These are phyloP conservation scores for Mycena crocata DNA, from an alignment of 768 basidiomycete genomes.

Conservation along the genomic window DNA sequence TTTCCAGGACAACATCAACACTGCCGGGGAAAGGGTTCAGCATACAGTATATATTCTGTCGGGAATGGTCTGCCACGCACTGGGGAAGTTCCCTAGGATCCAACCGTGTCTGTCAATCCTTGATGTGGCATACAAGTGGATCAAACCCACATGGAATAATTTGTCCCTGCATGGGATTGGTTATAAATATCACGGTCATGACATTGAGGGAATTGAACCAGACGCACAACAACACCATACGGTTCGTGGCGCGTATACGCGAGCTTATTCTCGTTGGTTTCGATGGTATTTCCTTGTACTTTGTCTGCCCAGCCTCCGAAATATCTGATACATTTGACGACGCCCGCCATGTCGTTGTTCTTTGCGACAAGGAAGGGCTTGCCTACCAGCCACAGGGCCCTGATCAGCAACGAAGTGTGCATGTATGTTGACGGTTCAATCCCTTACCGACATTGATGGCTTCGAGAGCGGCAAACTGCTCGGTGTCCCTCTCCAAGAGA, in stretches of 20 bases:
- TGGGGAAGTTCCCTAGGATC: slow-evolving; percentile 77
- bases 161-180: slow-evolving; percentile 43
- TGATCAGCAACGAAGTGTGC: not conserved
- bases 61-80: slow-evolving; percentile 38
- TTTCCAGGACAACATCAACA: slow-evolving; percentile 44
- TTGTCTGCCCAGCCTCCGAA: slow-evolving; percentile 87
- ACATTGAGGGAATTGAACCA: not conserved
- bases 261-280: slow-evolving; percentile 58
- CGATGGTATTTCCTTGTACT: slow-evolving; percentile 70
- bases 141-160: slow-evolving; percentile 52
- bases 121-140: not conserved
- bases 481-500: slow-evolving; percentile 60
- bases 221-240: slow-evolving; percentile 57
- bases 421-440: not conserved
- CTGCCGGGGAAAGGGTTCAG: slow-evolving; percentile 7
- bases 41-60: not conserved
- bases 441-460: slow-evolving; percentile 55
- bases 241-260: slow-evolving; percentile 75
- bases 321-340: slow-evolving; percentile 63
- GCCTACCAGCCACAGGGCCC: slow-evolving; percentile 35
- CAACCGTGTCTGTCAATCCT: not conserved
- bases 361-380: slow-evolving; percentile 41
- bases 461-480: slow-evolving; percentile 63
- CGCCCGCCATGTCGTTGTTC: slow-evolving; percentile 34
- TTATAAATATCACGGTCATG: not conserved